Evolutionary conservation across 768 basidiomycete species (phyloP).

Genomic region (Macrolepiota fuliginosa): DNA sequence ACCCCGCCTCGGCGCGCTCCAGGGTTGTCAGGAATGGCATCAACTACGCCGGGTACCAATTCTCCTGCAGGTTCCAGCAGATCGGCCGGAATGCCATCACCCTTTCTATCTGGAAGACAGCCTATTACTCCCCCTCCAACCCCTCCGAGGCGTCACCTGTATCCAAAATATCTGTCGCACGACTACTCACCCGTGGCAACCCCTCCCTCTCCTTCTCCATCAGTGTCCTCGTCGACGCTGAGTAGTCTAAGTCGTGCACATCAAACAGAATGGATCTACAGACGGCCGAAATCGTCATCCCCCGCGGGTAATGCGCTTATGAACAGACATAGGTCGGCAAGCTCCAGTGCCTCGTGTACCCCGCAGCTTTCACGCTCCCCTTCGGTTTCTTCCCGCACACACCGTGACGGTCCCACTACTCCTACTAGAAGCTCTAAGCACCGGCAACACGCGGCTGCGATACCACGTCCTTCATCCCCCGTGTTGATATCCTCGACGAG

Average conservation of each 20-base stretch:
- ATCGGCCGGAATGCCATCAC: neutral
- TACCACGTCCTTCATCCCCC: slow-evolving; percentile 10
- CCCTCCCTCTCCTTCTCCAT: slow-evolving; percentile 22
- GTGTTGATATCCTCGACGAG: slow-evolving; percentile 11
- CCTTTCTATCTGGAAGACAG: slow-evolving; percentile 5
- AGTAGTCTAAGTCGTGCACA: slow-evolving; percentile 3
- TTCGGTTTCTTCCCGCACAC: slow-evolving; percentile 7
- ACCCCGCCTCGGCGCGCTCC: neutral
- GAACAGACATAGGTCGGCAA: slow-evolving; percentile 7
- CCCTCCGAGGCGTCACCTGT: slow-evolving; percentile 4
- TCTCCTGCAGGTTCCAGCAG: slow-evolving; percentile 1
- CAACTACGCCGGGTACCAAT: slow-evolving; percentile 6
- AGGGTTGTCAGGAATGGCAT: neutral
- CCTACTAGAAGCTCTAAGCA: neutral
- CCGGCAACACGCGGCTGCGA: neutral
- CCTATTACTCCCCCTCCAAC: slow-evolving; percentile 12
- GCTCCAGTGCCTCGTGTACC: slow-evolving; percentile 10
- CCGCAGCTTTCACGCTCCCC: slow-evolving; percentile 12
- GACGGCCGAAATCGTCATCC: slow-evolving; percentile 7
- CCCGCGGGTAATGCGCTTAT: neutral
- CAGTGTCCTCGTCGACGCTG: slow-evolving; percentile 15
- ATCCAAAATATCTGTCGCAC: slow-evolving; percentile 1
- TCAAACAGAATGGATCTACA: slow-evolving; percentile 13
- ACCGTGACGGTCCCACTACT: neutral
- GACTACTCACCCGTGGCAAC: slow-evolving; percentile 15